Base-by-base conservation (phyloP, 345 rosid genomes). In the Euphorbia peplus region DNA sequence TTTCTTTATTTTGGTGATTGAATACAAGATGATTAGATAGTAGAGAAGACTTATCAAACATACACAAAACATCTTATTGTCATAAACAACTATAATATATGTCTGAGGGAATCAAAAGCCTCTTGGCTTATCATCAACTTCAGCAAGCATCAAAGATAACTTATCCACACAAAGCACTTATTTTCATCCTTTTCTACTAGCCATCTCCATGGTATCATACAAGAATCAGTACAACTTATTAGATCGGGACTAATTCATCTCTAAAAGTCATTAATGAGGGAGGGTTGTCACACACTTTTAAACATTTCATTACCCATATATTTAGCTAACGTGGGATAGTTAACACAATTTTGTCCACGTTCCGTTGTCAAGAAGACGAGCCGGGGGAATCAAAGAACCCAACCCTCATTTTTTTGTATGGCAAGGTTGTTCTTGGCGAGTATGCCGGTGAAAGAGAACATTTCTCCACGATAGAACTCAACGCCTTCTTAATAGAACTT, bases 391-490 rank as follows among this genome's bases (percentile, higher is more conserved):
- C 73, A 2, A 78, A 69, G 60, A 76, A 76, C 64, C 63, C 64
- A 14, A 73, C 22, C 78, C 82, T 76, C 50, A 52, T 69, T 59
- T 79, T 79, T 78, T 83, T 85, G 72, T 72, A 77, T 0, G 75
- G 54, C 25, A 75, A 30, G 22, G 78, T 55, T 30, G 78, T 65
- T 54, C 77, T 48, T 10, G 76, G 70, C 19, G 77, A 75, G 59
- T 71, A 85, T 44, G 77, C 81, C 11, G 70, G 71, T 7, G 77
- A 60, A 16, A 67, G 66, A 19, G 76, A 70, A 66, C 79, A 78
- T 78, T 78, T 80, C 63, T 83, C 75, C 21, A 85, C 60, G 5
- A 83, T 76, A 56, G 80, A 75, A 48, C 61, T 60, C 22, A 83
- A 62, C 24, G 85, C 81, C 65, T 74, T 69, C 48, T 52, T 75